phyloP scores from a whole-genome alignment of 2,329 filamentous ascomycete genomes.

The Calonectria honghensis region DNA sequence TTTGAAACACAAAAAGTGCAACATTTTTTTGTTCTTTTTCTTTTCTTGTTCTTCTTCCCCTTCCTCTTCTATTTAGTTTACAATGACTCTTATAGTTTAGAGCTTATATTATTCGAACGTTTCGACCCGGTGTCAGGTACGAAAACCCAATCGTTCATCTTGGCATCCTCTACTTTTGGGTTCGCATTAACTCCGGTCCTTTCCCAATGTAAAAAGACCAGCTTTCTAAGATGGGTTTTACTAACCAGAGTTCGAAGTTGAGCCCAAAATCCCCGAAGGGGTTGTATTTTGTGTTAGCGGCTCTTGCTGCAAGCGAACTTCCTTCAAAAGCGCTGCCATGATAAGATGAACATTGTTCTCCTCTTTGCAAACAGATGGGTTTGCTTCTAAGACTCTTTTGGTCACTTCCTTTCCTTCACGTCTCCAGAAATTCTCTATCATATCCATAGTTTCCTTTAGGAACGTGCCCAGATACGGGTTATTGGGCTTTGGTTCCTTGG shows the following conservation, averaged over 20 bases:
- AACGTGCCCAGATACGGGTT: not conserved
- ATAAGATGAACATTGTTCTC: not conserved
- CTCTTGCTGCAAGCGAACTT: not conserved
- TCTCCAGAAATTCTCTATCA: conserved; percentile 20
- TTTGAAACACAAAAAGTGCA: too few relatives aligned
- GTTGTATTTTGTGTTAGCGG: not conserved
- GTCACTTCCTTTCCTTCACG: too few relatives aligned
- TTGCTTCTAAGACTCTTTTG: too few relatives aligned
- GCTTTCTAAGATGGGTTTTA: too few relatives aligned
- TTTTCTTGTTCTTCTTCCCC: too few relatives aligned
- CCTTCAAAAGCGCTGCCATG: not conserved
- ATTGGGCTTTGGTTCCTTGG: not conserved
- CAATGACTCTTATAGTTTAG: too few relatives aligned
- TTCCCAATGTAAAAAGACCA: too few relatives aligned
- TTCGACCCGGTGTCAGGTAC: too few relatives aligned
- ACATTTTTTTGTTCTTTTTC: too few relatives aligned
- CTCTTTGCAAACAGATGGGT: not conserved
- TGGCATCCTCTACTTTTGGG: not conserved
- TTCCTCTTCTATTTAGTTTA: too few relatives aligned
- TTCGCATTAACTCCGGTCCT: not conserved
- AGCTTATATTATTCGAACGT: too few relatives aligned
- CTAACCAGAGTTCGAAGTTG: not conserved
- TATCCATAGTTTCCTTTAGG: not conserved
- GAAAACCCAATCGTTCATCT: not conserved
- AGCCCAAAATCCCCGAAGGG: not conserved